Conservation (phyloP, 1,139 yeast species). For the Nakaseomyces nivariensis region DNA sequence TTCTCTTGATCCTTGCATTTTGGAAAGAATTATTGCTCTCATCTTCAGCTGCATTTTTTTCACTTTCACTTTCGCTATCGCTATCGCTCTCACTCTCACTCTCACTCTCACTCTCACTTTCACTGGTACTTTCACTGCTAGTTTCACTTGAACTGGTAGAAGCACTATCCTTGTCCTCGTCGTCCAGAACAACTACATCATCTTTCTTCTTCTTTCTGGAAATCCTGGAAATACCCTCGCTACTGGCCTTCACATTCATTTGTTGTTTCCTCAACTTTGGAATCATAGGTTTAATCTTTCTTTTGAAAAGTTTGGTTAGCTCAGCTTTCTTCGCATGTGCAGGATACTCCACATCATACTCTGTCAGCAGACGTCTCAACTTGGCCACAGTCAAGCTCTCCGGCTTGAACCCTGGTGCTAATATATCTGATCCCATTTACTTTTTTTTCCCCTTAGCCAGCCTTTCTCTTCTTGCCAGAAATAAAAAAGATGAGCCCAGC, state of each 20-base stretch:
- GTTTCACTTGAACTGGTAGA: too few relatives aligned
- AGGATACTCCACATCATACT: slow-evolving; percentile 47
- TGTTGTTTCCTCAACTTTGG: slow-evolving; percentile 15
- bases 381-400: slow-evolving; percentile 50
- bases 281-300: slow-evolving; percentile 31
- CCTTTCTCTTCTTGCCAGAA: too few relatives aligned
- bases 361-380: slow-evolving; percentile 50
- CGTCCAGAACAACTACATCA: not conserved
- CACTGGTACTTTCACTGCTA: not conserved
- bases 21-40: not conserved
- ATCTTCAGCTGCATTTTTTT: not conserved
- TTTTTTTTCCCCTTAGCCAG: not conserved
- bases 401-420: slow-evolving; percentile 42
- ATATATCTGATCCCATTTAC: not conserved
- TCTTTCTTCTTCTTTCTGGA: not conserved
- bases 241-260: slow-evolving; percentile 1
- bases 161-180: not conserved
- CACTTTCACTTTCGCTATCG: not conserved
- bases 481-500: too few relatives aligned
- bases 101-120: not conserved
- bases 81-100: not conserved
- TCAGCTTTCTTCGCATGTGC: slow-evolving; percentile 56
- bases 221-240: slow-evolving; percentile 1
- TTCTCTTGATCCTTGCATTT: not conserved
- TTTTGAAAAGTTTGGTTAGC: slow-evolving; percentile 43